Evolutionary conservation across 495 filamentous ascomycete genomes (phyloP), one percentile per base, ranked within the genome.

Genomic region (Usnea hakonensis): DNA sequence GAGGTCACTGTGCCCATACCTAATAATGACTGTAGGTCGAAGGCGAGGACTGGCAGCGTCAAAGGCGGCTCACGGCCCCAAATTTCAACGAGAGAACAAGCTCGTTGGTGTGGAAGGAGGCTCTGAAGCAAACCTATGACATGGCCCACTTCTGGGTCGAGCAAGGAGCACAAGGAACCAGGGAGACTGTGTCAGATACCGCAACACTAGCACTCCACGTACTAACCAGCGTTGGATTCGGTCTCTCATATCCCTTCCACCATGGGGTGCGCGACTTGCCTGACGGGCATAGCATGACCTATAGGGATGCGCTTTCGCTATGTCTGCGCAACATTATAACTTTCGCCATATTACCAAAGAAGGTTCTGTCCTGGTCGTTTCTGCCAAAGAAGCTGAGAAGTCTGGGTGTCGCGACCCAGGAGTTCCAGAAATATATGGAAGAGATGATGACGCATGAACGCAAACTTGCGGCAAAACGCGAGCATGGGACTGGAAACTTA

Each of bases 31-130:
- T 10, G 23, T 48, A 68, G 71, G 59, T 68, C 28, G 57, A 73
- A 57, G 71, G 71, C 23, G 68, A 71, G 40, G 61, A 55, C 28
- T 73, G 76, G 76, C 64, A 73, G 50, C 74, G 76, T 35, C 75
- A 77, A 55, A 75, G 75, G 6, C 68, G 73, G 32, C 67, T 78
- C 19, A 69, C 74, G 17, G 74, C 72, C 9, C 69, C 73, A 6
- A 75, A 71, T 40, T 69, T 78, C 28, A 74, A 77, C 60, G 76
- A 78, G 50, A 62, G 64, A 52, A 74, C 75, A 50, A 76, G 72
- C 60, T 58, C 58, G 40, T 62, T 60, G 16, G 75, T 77, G 19
- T 78, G 75, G 75, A 65, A 57, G n/a, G 74, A 77, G 64, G 73
- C 65, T 58, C 38, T 58, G 17, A 56, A 57, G 32, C 75, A 78